Evolutionary conservation across 2,329 filamentous ascomycete genomes (phyloP), one percentile per base, ranked within the genome.

Genomic region (Mollisiaceae sp.): DNA sequence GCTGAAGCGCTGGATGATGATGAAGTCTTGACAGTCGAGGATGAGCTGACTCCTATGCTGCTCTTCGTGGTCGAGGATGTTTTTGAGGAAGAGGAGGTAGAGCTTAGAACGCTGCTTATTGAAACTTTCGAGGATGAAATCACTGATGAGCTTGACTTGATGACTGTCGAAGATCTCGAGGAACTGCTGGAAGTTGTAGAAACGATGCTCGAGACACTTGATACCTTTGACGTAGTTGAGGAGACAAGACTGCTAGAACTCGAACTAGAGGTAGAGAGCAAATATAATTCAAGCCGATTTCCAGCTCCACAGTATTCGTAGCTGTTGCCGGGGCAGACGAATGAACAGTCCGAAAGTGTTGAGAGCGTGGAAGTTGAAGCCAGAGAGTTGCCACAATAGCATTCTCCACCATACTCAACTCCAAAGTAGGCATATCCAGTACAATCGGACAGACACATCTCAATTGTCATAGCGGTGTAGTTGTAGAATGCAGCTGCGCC

Each of bases 361-460:
- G 71, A 67, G 4, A 67, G 50, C 8, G 60, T 66, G 0, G 69
- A 68, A 9, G 63, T 61, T 6, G 66, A 24, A 32, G 62, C 58
- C 11, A 74, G 64, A 8, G 67, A 65, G 58, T 74, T 74, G 12
- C 77, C 76, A 67, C 76, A 77, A 65, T 74, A 78, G 56, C 77
- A 78, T 68, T 79, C 75, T 55, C 72, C 71, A 38, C 73, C 72
- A 65, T 78, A 81, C 65, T 81, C 79, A 12, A 79, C 75, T 47
- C 79, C 79, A 35, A 75, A 77, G 63, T 76, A 78, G 2, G 64
- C 71, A 56, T 75, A 79, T 3, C 71, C 74, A 4, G 66, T 58
- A 60, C 74, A 78, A 39, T 73, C 66, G 2, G 63, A 45, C 2
- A 68, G 69, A 59, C 77, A 79, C 12, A 67, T 69, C 62, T 78